phyloP scores from a whole-genome alignment of 495 filamentous ascomycete species.

The Lepraria neglecta region DNA sequence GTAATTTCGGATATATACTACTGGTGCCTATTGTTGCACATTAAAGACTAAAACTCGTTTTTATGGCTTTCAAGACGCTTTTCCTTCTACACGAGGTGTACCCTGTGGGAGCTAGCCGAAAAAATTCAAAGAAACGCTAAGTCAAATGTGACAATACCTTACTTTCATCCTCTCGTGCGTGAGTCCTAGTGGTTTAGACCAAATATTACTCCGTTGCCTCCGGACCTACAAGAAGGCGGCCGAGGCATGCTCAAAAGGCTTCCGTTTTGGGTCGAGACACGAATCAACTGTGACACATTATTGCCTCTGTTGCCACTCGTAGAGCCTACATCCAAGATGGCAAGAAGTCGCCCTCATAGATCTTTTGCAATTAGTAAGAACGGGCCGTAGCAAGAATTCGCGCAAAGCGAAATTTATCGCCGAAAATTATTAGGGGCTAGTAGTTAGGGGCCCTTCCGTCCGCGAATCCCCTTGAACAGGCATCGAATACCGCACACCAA shows the following conservation, averaged over 20 bases:
- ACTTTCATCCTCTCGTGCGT: neutral
- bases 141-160: neutral
- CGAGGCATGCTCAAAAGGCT: neutral
- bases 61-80: constrained; percentile 1
- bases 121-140: neutral
- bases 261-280: no score
- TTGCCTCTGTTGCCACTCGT: no score
- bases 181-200: neutral
- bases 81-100: neutral
- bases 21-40: neutral
- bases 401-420: no score
- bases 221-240: neutral
- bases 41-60: neutral
- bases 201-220: constrained; percentile 6
- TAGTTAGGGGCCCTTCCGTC: no score
- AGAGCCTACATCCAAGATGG: no score
- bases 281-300: no score
- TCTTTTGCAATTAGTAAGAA: no score
- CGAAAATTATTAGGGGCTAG: no score
- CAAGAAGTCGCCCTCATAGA: no score
- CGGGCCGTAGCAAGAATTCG: no score
- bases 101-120: neutral
- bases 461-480: no score
- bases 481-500: neutral
- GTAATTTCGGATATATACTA: neutral